Evolutionary conservation across 2,329 filamentous ascomycete genomes (phyloP).

Genomic region (Fusarium sp.): DNA sequence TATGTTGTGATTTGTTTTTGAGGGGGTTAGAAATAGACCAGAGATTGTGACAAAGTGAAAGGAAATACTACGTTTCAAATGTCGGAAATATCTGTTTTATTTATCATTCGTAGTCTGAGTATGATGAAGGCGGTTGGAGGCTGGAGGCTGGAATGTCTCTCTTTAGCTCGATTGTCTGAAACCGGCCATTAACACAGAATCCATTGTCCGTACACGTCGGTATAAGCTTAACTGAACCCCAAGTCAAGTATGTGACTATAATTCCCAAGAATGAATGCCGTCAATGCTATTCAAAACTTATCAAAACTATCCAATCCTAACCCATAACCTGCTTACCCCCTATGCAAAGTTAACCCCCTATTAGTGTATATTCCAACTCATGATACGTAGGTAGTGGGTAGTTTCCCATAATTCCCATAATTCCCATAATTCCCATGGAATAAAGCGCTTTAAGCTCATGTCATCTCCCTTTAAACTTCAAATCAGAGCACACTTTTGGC

Average conservation of each 20-base stretch:
- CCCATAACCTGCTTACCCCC: constrained; percentile 15
- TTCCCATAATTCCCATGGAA: not conserved
- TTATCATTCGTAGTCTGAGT: not conserved
- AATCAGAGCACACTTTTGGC: not conserved
- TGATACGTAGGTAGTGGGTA: constrained; percentile 3
- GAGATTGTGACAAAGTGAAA: not conserved
- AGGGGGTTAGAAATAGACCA: not conserved
- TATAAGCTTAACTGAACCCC: not conserved
- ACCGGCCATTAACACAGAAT: constrained; percentile 36
- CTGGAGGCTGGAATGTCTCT: constrained; percentile 42
- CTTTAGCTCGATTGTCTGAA: constrained; percentile 40
- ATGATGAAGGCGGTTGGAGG: constrained; percentile 32
- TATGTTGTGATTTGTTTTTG: not conserved
- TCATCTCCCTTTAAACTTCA: constrained; percentile 1
- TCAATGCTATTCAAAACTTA: constrained; percentile 18
- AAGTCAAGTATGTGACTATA: not conserved
- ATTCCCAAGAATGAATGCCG: constrained; percentile 3
- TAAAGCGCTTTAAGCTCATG: constrained; percentile 5
- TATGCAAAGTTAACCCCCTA: constrained; percentile 16
- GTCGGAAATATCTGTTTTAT: not conserved
- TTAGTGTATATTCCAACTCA: constrained; percentile 23
- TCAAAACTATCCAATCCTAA: constrained; percentile 3
- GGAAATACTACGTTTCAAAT: not conserved
- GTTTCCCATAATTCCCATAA: constrained; percentile 3
- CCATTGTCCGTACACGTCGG: constrained; percentile 10